Evolutionary conservation across 1,139 yeast species (phyloP), one percentile per base, ranked within the genome.

Genomic region (Ogataea hybrid): DNA sequence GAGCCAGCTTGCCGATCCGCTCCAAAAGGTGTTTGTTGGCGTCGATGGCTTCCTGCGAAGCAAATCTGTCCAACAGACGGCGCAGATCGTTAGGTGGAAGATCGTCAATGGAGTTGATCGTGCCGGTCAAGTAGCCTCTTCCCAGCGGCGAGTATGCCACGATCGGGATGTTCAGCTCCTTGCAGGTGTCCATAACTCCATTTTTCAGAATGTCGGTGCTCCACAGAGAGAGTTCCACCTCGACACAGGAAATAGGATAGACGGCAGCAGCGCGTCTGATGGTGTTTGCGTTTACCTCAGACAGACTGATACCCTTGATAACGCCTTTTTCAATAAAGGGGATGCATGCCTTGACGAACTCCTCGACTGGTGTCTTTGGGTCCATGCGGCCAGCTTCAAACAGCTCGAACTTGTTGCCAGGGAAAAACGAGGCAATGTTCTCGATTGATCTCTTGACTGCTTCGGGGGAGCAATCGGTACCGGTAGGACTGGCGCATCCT

Each of bases 121-220:
- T 50, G 43, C 92, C 94, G 7, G 94, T 81, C 46, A 88, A 71
- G 44, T 80, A 64, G 1, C 96, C 96, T 56, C 85, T 71, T 12
- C 88, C 81, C 47, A 88, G 69, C 30, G 96, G 96, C 21, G 95
- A 83, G 64, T 88, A 87, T 20, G 90, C 87, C 48, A 84, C 65
- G 28, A 86, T 68, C 6, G 92, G 84, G 43, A 87, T 73, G n/a
- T 68, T 68, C 28, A 75, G 67, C 47, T 80, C 81, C n/a, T 63
- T 68, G 46, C 78, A 72, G 5, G 68, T 61, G 14, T 70, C 72
- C 47, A 81, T 73, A 17, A 83, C 71, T 2, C 90, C 95, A 54
- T 83, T 77, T 7, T 63, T 49, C 29, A 79, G 57, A 25, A 81
- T 73, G 31, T 82, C 84, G 37, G 75, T 73, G 14, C 80, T 64